Evolutionary conservation across 176 grass and related monocot species (phyloP), one percentile per base, ranked within the genome.

Genomic region (Carex cristatella): DNA sequence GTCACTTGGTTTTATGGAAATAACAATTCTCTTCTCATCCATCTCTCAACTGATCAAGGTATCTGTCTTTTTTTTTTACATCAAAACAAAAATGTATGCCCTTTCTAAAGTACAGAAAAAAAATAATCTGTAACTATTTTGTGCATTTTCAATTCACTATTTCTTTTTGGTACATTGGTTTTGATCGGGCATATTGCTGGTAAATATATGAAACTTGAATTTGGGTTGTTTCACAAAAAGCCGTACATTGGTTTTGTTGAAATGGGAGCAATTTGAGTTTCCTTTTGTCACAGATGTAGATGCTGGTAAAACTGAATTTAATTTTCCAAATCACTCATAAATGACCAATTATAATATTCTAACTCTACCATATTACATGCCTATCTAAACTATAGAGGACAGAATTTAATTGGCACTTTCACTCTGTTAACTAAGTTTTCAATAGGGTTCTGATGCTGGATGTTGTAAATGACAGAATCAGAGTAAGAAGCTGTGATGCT

Each of bases 21-120:
- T 31, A 15, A 13, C 35, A 54, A 64, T 76, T 69, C 90, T 63
- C 92, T 98, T 73, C 49, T 94, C 35, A 89, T 98, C 82, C 92
- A 98, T 89, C 92, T 98, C 59, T 98, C 95, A 10, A 98, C 92
- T 18, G 95, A 94, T 86, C 95, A 98, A 98, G 92, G 95, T 91
- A 87, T 30, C 37, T 14, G 1, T 67, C 18, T 33, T 65, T 57
- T 49, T 4, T 87, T 23, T 23, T 23, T 23, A 23, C 23, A 23
- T 23, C 23, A 23, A 23, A 23, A 23, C 23, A 23, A 23, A 23
- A 23, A 23, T 23, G 23, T 23, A 23, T 23, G 23, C 23, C 23
- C 23, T 23, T 23, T 23, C 23, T 23, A 23, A 23, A 23, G 23
- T 23, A 23, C 23, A 23, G 23, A 23, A 23, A 23, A 23, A 23